Base-by-base conservation (phyloP, 345 rosid species). In the Excoecaria agallocha region DNA sequence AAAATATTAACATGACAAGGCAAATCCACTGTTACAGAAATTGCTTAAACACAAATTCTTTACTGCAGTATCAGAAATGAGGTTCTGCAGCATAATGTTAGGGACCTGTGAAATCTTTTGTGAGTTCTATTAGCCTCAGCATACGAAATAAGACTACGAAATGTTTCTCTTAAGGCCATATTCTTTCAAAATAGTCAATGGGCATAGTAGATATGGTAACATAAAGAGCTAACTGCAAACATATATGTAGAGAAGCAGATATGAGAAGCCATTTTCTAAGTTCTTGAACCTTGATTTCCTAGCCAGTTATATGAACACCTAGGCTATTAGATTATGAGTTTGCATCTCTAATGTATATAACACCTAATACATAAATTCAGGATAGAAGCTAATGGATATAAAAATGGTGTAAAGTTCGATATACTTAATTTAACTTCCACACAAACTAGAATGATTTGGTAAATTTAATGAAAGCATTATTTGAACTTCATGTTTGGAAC, bases 401-500 rank as follows among this genome's bases (percentile, higher is more conserved):
- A 67, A 24, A 67, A 24, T 19, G 38, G 43, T 24, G 17, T 48
- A 45, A 35, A 24, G 6, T 50, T 67, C 57, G 15, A 22, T 24
- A 6, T 7, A 11, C 45, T 15, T 61, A n/a, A 16, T 35, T 61
- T 35, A 60, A 43, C 1, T 43, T 43, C 30, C 30, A 30, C 30
- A 30, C 16, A 25, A 30, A 0, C 65, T 25, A 16, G n/a, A 13
- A 13, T 66, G 30, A 45, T 5, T 37, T 6, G 12, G 3, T 50
- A 17, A 9, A 12, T 3, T 25, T 11, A 68, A 25, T 25, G 45
- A 17, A 9, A 68, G 0, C 6, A 41, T 64, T 24, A 7, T 45
- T n/a, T 63, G 67, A 63, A 19, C 67, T 63, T 38, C 35, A 52
- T 57, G 37, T 12, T 71, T 43, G 43, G 54, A 58, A 58, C 49